Conservation (phyloP, 2,329 filamentous ascomycete species). For the Exophiala lecanii-corni region DNA sequence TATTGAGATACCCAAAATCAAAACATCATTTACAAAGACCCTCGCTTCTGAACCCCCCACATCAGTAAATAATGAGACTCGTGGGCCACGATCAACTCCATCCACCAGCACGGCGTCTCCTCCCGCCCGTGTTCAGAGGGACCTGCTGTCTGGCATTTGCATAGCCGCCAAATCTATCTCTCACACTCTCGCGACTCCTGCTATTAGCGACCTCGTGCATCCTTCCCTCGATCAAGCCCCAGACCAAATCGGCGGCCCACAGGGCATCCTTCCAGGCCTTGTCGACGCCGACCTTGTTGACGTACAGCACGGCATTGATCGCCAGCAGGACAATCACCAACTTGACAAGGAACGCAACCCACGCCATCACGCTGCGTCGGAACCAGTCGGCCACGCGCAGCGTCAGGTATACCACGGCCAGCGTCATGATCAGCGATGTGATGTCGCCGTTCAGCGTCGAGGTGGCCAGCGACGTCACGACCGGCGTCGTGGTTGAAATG, state of each 20-base stretch:
- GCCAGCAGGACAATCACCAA: slow-evolving; percentile 16
- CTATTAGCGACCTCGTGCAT: neutral
- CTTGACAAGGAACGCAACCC: slow-evolving; percentile 23
- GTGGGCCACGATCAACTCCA: neutral
- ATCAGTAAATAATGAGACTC: too few relatives aligned
- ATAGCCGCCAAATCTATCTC: slow-evolving; percentile 1
- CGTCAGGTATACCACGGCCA: slow-evolving; percentile 20
- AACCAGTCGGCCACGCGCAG: slow-evolving; percentile 24
- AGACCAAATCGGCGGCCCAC: slow-evolving; percentile 19
- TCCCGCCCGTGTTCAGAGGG: slow-evolving; percentile 7
- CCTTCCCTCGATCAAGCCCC: slow-evolving; percentile 18
- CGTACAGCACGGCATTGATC: slow-evolving; percentile 21
- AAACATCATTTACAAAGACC: neutral
- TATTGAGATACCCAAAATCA: neutral
- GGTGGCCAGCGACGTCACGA: slow-evolving; percentile 34
- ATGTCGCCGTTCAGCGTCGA: slow-evolving; percentile 18
- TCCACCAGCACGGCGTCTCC: neutral
- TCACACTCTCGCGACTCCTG: neutral
- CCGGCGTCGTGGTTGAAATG: slow-evolving; percentile 19
- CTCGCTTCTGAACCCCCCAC: neutral
- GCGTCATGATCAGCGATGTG: slow-evolving; percentile 20
- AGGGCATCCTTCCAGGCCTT: slow-evolving; percentile 19
- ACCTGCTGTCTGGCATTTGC: slow-evolving; percentile 15
- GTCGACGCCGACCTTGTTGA: slow-evolving; percentile 21
- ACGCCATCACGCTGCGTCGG: slow-evolving; percentile 24